Evolutionary conservation across 2,329 filamentous ascomycete genomes (phyloP), one percentile per base, ranked within the genome.

Genomic region (Fusarium buharicum): DNA sequence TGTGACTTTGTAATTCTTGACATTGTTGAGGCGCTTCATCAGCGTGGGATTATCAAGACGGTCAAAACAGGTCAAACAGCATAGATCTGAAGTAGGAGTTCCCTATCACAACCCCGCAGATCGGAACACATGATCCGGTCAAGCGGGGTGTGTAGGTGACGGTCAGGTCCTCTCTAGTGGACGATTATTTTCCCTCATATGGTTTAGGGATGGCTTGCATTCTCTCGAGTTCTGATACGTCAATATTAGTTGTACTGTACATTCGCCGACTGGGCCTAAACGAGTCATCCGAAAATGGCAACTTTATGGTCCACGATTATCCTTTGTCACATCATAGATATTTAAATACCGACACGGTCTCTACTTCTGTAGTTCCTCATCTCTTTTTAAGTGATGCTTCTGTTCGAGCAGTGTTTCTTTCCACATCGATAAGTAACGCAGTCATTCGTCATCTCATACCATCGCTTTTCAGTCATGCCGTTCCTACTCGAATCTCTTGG

Each of bases 221-320:
- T 18, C 5, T 8, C 1, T 13, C 10, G 18, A 37, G 16, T 10
- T 18, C 34, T 20, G 17, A 37, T 36, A 36, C 34, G 34, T 13
- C 9, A 14, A 20, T 36, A 18, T 2, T 4, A 36, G 7, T 12
- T 13, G 18, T 18, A 14, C 27, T 28, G 5, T 28, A 11, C 27
- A 28, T 4, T 22, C 4, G 20, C 20, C 20, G 20, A 22, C 27
- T 13, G 10, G 18, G 4, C 16, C 18, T 14, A 18, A 27, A 13
- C 12, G 20, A 50, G 31, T 14, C 47, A n/a, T 33, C 53, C 17
- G 1, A 16, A 47, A 55, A 4, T 10, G 53, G 53, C 18, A 55
- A 40, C 24, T 55, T 55, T 55, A 22, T 18, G 2, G 53, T 41
- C 53, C 50, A 55, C 20, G 8, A 14, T 4, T 34, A 31, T 55